These are phyloP conservation scores for Colletotrichum shisoi DNA, from an alignment of 2,329 filamentous ascomycete genomes.

Conservation along the genomic window DNA sequence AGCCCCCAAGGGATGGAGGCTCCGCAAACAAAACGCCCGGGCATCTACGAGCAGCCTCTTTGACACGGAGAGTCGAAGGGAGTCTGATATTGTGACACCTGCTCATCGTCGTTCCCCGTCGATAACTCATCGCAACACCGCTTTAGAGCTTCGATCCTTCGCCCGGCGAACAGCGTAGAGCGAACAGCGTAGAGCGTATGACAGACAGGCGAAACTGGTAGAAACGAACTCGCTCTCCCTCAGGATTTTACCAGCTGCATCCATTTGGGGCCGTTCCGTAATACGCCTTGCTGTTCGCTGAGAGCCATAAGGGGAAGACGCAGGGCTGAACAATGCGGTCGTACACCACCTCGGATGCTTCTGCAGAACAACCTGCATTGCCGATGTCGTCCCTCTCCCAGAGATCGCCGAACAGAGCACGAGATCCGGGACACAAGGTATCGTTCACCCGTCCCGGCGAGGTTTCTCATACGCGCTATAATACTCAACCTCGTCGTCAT, in stretches of 20 bases:
- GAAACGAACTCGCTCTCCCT: too few species aligned
- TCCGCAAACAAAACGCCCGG: conserved; percentile 3
- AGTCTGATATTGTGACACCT: background rate
- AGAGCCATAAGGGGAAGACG: too few species aligned
- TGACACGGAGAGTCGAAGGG: background rate
- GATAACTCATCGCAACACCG: background rate
- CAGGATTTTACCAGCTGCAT: too few species aligned
- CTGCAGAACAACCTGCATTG: background rate
- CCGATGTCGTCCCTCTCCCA: background rate
- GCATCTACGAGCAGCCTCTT: background rate
- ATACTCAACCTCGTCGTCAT: background rate
- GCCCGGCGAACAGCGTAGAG: background rate
- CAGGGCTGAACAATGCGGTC: background rate
- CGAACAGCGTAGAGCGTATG: background rate
- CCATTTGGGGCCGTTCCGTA: background rate
- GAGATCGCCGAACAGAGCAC: background rate
- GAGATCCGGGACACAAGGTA: background rate
- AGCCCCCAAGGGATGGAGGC: background rate
- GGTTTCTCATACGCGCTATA: background rate
- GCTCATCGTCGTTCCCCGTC: background rate
- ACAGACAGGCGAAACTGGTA: too few species aligned
- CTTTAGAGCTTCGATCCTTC: background rate
- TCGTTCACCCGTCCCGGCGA: background rate
- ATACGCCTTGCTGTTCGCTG: background rate
- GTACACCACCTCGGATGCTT: background rate